A percentile compares a stretch with the other conserved stretches of the same genome.
phyloP scores from a whole-genome alignment of 2,329 filamentous ascomycete species.

The Lomentospora prolificans region DNA sequence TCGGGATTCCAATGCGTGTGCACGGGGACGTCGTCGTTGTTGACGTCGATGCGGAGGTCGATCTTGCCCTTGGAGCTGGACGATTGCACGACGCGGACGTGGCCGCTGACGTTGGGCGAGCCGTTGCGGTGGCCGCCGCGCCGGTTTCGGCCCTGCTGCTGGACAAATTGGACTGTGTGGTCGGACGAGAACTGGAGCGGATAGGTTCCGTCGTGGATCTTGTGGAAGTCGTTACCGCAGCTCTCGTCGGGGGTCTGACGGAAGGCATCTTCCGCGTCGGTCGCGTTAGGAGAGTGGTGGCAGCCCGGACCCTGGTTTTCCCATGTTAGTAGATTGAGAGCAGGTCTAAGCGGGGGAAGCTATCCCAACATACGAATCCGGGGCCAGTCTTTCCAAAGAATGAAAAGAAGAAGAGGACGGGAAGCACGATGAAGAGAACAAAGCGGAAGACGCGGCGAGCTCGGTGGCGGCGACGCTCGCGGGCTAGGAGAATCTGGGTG shows the following conservation, averaged over 20 bases:
- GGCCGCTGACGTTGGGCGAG: slow-evolving; percentile 31
- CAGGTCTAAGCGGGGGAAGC: not conserved
- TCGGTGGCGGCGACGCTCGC: not conserved
- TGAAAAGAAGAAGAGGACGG: not conserved
- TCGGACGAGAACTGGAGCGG: slow-evolving; percentile 24
- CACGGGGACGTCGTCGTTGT: slow-evolving; percentile 30
- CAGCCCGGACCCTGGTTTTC: slow-evolving; percentile 10
- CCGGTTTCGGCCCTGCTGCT: slow-evolving; percentile 21
- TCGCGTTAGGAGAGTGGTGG: slow-evolving; percentile 16
- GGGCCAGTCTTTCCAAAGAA: not conserved
- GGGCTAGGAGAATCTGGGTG: not conserved
- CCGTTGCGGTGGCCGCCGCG: slow-evolving; percentile 14
- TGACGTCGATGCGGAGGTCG: slow-evolving; percentile 34
- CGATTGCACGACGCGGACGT: slow-evolving; percentile 32
- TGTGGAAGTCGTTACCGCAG: slow-evolving; percentile 17
- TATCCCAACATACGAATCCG: slow-evolving; percentile 16
- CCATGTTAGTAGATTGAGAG: not conserved
- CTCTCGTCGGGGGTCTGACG: slow-evolving; percentile 17
- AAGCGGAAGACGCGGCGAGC: slow-evolving; percentile 9
- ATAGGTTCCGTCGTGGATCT: slow-evolving; percentile 11
- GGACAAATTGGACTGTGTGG: slow-evolving; percentile 28
- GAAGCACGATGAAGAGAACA: slow-evolving; percentile 19
- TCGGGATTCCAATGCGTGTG: slow-evolving; percentile 22
- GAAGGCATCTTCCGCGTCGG: slow-evolving; percentile 12
- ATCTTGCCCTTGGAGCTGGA: slow-evolving; percentile 25